Evolutionary conservation across 306 rosid genomes (phyloP), one percentile per base, ranked within the genome.

Genomic region (Vicia sativa): DNA sequence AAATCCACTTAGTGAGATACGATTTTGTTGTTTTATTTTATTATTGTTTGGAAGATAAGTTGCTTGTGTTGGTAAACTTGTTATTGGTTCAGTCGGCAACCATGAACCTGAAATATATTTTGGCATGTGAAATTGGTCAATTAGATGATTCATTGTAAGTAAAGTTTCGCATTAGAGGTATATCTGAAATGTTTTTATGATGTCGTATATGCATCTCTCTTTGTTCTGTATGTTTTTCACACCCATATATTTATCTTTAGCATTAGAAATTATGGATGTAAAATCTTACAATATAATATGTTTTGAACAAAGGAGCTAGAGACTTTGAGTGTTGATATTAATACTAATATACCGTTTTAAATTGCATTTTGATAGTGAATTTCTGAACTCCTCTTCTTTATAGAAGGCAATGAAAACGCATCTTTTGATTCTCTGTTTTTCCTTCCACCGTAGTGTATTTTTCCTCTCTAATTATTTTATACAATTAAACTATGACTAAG

Each of bases 31-130:
- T 58, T 56, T n/a, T 16, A 16, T 60, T 15, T 35, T 59, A 15
- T 48, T 11, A 9, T 52, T 38, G 16, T 64, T 26, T 21, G 23
- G 23, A 21, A 21, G 46, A 62, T 65, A 37, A 44, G 25, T 59
- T 58, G 21, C 53, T 69, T 63, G 35, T 42, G 74, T 57, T 59
- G 34, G 23, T 58, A 64, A 45, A 56, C 63, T 68, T 72, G 70
- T 29, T 48, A 45, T 37, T 62, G 65, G 67, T 65, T 48, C 34
- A 15, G 29, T 43, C 42, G 23, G 50, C 37, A 11, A 26, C 35
- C 5, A 29, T 65, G 50, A 65, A 56, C 28, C 35, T 50, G 18
- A 12, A 15, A 6, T 7, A 0, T 6, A 9, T 26, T 39, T 11
- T 10, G 13, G 29, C 41, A 15, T 7, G 3, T 44, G 43, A 31